Percentiles rank a stretch among this genome's conserved stretches.
phyloP scores from a whole-genome alignment of 2,329 filamentous ascomycete species.

The Xylariaceae sp. region DNA sequence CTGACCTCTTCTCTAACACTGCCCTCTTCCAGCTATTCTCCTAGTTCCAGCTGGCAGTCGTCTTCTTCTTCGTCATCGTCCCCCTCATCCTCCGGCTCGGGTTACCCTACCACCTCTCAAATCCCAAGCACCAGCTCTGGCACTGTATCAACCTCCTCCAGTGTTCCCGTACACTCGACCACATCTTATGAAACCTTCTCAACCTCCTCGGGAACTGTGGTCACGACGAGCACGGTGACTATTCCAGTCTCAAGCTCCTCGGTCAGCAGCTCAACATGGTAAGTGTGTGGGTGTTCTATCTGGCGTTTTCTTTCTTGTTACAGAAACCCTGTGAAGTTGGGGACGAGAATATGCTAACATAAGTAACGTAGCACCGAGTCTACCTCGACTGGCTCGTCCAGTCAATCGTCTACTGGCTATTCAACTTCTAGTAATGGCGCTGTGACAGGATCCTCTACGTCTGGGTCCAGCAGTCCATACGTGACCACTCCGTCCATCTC shows the following conservation, averaged over 20 bases:
- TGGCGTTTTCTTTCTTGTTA: too few relatives aligned
- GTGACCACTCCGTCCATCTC: too few relatives aligned
- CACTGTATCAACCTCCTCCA: neutral
- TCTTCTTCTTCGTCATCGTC: conserved; percentile 5
- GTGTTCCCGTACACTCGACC: neutral
- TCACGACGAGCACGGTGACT: neutral
- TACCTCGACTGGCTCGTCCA: conserved; percentile 4
- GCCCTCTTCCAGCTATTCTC: conserved; percentile 13
- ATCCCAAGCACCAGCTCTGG: conserved; percentile 10
- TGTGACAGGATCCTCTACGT: too few relatives aligned
- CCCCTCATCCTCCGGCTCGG: conserved; percentile 6
- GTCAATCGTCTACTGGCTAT: conserved; percentile 3
- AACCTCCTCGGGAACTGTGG: neutral
- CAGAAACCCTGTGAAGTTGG: too few relatives aligned
- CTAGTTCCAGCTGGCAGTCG: conserved; percentile 10
- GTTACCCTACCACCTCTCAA: conserved; percentile 5
- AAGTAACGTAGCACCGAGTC: conserved; percentile 4
- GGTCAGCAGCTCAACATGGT: too few relatives aligned
- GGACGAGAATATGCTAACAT: neutral
- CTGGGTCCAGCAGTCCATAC: too few relatives aligned
- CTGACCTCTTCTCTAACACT: conserved; percentile 8
- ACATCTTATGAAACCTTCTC: conserved; percentile 2
- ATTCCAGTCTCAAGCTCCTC: neutral
- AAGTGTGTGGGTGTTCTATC: too few relatives aligned
- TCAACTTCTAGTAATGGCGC: too few relatives aligned